A percentile compares a stretch with the other conserved stretches of the same genome.
Conservation (phyloP, 345 rosid species). For the Populus nigra region DNA sequence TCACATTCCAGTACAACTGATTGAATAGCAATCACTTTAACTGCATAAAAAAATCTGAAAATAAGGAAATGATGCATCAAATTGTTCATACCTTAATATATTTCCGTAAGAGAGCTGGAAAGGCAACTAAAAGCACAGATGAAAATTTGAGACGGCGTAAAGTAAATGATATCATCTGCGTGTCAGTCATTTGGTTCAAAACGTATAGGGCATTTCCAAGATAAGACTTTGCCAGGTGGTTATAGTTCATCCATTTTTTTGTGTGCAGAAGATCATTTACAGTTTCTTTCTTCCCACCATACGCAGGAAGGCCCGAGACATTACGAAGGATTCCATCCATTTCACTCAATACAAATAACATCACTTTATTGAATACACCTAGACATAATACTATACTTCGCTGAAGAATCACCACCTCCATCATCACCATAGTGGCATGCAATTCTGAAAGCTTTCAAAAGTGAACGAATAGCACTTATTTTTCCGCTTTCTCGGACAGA, state of each 20-base stretch:
- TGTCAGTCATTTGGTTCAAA: conserved; percentile 92
- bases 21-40: background rate
- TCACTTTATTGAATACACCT: conserved; percentile 85
- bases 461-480: conserved; percentile 66
- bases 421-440: conserved; percentile 99
- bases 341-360: conserved; percentile 69
- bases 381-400: conserved; percentile 65
- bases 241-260: conserved; percentile 80
- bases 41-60: background rate
- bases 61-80: background rate
- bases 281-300: conserved; percentile 84
- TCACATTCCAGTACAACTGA: background rate
- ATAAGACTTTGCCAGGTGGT: conserved; percentile 84
- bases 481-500: conserved; percentile 53
- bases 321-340: conserved; percentile 86
- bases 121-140: conserved; percentile 64
- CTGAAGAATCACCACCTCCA: conserved; percentile 53
- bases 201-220: conserved; percentile 89
- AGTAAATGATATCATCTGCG: conserved; percentile 81
- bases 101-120: conserved; percentile 80
- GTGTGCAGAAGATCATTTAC: conserved; percentile 52
- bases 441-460: conserved; percentile 82
- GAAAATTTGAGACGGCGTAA: conserved; percentile 75
- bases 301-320: conserved; percentile 61
- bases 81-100: conserved; percentile 62